These are phyloP conservation scores for Decorospora gaudefroyi DNA, from an alignment of 2,329 filamentous ascomycete species.

Conservation along the genomic window DNA sequence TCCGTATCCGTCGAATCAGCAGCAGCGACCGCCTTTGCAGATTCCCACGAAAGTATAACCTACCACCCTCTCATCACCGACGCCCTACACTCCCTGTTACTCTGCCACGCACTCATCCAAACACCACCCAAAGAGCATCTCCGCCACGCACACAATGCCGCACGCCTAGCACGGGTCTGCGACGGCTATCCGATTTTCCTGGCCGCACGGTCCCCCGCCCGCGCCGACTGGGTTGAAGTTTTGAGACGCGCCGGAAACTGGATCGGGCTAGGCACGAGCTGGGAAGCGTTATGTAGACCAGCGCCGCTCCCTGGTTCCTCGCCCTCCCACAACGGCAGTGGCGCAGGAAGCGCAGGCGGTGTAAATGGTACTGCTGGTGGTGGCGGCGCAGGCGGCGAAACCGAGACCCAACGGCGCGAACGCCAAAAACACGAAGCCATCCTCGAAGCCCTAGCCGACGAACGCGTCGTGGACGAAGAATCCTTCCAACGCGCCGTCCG, in stretches of 20 bases:
- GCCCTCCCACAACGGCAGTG: not conserved
- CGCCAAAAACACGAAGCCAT: constrained; percentile 67
- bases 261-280: constrained; percentile 66
- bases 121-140: constrained; percentile 77
- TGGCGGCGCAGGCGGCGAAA: constrained; percentile 39
- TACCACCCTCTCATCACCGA: constrained; percentile 82
- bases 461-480: constrained; percentile 68
- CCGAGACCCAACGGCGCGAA: constrained; percentile 61
- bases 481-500: constrained; percentile 66
- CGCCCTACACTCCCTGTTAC: constrained; percentile 74
- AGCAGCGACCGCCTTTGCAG: constrained; percentile 47
- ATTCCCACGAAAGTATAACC: constrained; percentile 68
- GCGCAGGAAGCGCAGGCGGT: not conserved
- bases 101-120: constrained; percentile 78
- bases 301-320: constrained; percentile 48
- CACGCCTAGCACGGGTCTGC: constrained; percentile 71
- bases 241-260: constrained; percentile 70
- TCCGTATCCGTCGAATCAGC: constrained; percentile 36
- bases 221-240: constrained; percentile 80
- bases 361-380: constrained; percentile 6
- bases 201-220: constrained; percentile 69
- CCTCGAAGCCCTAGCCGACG: constrained; percentile 68
- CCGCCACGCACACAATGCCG: constrained; percentile 80
- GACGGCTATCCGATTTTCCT: constrained; percentile 84
- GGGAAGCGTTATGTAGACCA: constrained; percentile 71